These are phyloP conservation scores for Aspergillus ellipticus DNA, from an alignment of 495 filamentous ascomycete genomes.

Conservation along the genomic window DNA sequence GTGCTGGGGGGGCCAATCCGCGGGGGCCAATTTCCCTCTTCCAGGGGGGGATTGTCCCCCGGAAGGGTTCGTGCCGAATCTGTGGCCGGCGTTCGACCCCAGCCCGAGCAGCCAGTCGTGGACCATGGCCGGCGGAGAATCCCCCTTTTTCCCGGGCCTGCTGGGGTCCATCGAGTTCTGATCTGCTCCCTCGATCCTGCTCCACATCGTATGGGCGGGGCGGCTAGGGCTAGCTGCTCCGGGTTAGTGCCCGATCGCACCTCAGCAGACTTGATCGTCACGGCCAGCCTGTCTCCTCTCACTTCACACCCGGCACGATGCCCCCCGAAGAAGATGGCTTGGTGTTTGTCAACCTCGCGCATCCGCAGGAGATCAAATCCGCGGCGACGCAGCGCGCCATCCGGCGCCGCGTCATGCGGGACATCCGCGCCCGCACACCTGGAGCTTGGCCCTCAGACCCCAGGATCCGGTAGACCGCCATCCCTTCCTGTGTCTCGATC, in stretches of 20 bases:
- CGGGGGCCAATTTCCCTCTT: too few species aligned
- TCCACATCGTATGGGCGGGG: background rate
- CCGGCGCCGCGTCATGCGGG: conserved; percentile 1
- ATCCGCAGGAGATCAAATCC: background rate
- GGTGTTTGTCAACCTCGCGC: background rate
- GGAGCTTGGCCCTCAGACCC: background rate
- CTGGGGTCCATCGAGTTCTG: background rate
- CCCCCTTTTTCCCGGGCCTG: background rate
- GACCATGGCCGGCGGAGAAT: background rate
- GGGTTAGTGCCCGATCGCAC: too few species aligned
- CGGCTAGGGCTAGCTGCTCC: background rate
- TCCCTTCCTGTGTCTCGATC: background rate
- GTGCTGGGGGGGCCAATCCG: background rate
- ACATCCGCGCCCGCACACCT: background rate
- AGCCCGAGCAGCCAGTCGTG: background rate
- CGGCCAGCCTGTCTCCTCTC: too few species aligned
- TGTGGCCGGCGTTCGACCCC: background rate
- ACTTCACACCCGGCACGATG: too few species aligned
- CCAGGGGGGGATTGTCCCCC: background rate
- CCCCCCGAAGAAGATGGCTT: background rate
- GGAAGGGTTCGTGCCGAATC: background rate
- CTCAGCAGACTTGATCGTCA: too few species aligned
- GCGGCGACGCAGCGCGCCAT: background rate
- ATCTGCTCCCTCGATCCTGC: background rate
- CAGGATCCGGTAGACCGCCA: background rate